Base-by-base conservation (phyloP, 306 rosid species). In the Alnus glutinosa region DNA sequence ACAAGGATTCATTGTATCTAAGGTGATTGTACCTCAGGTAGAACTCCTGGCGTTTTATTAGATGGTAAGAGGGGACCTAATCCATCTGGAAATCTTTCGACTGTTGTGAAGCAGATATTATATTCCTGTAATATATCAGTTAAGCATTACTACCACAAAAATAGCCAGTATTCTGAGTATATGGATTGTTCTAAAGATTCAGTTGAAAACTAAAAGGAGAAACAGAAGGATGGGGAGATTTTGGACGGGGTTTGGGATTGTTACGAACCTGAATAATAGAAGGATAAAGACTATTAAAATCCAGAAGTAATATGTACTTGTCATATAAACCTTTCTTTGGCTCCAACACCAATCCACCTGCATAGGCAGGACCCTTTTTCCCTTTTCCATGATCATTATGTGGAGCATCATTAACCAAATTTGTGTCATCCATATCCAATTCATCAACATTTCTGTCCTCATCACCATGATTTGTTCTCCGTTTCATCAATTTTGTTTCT, bases 231-330 rank as follows among this genome's bases (percentile, higher is more conserved):
- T 13, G 5, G 66, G 57, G 77, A 76, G 70, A 37, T 54, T 72
- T 66, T 71, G 71, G 42, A 51, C 54, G 58, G 39, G 72, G 75
- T 57, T 68, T 66, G 50, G 67, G 48, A 59, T 62, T 28, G 44
- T 39, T 44, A 75, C 71, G n/a, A 81, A 93, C 99, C 98, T 93
- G 99, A 83, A 95, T 95, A 77, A 95, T 95, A 74, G 99, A 95
- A 80, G 98, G 99, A 81, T 95, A 95, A 78, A 95, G 95, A 91
- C 98, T 95, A 78, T 95, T 95, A 90, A 95, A 95, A 86, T 95
- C 99, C 87, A 95, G 76, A 57, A 95, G 98, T 74, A 95, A 87
- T 78, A 93, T 87, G 81, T 91, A 92, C 78, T 93, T 95, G 90
- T 95, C 99, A 75, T 95, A 95, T 86, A 95, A 88, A 82, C 99